These are phyloP conservation scores for Styphnolobium japonicum DNA, from an alignment of 306 rosid species.

Conservation along the genomic window DNA sequence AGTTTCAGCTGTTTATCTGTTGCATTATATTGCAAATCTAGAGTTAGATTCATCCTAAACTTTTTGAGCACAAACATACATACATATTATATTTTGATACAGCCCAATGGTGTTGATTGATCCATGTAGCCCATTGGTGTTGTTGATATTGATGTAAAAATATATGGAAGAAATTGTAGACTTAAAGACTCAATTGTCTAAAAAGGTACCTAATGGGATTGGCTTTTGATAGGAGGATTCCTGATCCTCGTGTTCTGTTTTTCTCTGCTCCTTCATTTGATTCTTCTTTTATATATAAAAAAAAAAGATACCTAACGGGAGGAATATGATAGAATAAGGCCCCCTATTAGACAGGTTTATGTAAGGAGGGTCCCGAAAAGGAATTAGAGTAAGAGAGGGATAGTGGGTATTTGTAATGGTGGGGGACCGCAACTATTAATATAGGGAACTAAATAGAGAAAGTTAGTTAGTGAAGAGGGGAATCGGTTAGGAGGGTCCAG, in stretches of 20 bases:
- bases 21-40: slow-evolving; percentile 4
- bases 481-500: too few species aligned
- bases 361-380: too few species aligned
- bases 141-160: slow-evolving; percentile 7
- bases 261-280: background rate
- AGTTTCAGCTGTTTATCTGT: slow-evolving; percentile 19
- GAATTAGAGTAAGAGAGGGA: too few species aligned
- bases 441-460: too few species aligned
- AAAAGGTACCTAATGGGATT: slow-evolving; percentile 7
- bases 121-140: background rate
- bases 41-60: slow-evolving; percentile 6
- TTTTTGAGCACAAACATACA: background rate
- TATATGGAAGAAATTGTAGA: background rate
- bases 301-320: background rate
- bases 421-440: too few species aligned
- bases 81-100: background rate
- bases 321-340: too few species aligned
- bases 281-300: background rate
- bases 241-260: background rate
- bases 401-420: too few species aligned
- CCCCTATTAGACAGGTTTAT: too few species aligned
- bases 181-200: background rate
- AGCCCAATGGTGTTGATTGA: background rate
- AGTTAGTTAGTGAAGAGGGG: too few species aligned
- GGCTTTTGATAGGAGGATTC: background rate